Evolutionary conservation across 805 yeast species (phyloP).

Genomic region (Limtongia smithiae): DNA sequence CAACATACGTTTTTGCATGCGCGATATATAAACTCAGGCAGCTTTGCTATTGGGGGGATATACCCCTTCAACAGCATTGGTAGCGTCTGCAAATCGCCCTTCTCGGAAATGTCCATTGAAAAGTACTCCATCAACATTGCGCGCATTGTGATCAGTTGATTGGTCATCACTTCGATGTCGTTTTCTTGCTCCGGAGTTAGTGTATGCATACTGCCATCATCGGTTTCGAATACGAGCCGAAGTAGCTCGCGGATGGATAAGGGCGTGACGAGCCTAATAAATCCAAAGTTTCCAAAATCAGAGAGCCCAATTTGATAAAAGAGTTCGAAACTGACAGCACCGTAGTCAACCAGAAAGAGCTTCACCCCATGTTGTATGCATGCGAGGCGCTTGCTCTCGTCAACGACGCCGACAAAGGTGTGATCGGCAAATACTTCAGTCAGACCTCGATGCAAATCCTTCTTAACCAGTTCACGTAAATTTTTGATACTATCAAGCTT

Average conservation of each 20-base stretch:
- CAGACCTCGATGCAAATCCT: constrained; percentile 39
- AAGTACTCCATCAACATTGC: constrained; percentile 86
- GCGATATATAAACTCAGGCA: constrained; percentile 64
- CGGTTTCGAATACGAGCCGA: constrained; percentile 35
- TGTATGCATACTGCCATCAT: constrained; percentile 17
- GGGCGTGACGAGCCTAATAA: constrained; percentile 42
- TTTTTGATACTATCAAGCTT: constrained; percentile 56
- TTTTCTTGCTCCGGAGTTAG: not conserved
- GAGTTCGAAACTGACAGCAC: constrained; percentile 55
- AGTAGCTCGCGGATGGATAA: constrained; percentile 42
- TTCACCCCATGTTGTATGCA: constrained; percentile 84
- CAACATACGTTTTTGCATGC: constrained; percentile 50
- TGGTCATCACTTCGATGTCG: not conserved
- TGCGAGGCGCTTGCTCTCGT: constrained; percentile 60
- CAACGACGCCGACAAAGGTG: constrained; percentile 79
- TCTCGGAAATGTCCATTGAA: constrained; percentile 42
- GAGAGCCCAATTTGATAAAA: constrained; percentile 78
- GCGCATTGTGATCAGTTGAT: constrained; percentile 47
- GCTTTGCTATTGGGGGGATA: constrained; percentile 56
- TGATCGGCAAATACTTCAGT: constrained; percentile 67
- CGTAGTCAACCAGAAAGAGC: constrained; percentile 76
- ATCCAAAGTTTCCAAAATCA: constrained; percentile 81
- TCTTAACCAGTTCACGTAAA: constrained; percentile 44
- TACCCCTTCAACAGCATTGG: constrained; percentile 70
- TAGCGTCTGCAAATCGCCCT: constrained; percentile 44